A percentile compares a stretch with the other conserved stretches of the same genome.
Evolutionary conservation across 306 rosid genomes (phyloP).

Genomic region (Castanea sativa): DNA sequence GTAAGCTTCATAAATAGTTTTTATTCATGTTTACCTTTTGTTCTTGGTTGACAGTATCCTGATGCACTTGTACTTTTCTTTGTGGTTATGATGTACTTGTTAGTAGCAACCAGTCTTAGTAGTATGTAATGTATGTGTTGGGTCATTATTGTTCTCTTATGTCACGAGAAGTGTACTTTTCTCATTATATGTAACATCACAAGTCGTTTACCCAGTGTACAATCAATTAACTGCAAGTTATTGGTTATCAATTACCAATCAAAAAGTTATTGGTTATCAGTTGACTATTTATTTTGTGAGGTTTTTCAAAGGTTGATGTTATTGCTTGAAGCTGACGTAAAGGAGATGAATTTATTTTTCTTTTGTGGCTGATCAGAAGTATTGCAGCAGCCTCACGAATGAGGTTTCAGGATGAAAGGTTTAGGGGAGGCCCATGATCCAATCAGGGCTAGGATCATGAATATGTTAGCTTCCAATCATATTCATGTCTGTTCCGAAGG

Average conservation of each 20-base stretch:
- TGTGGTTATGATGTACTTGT: constrained; percentile 1
- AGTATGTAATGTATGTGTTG: not conserved
- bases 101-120: not conserved
- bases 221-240: not conserved
- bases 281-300: constrained; percentile 1
- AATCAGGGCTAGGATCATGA: not conserved
- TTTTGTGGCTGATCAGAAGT: constrained; percentile 1
- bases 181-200: not conserved
- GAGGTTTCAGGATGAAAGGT: not conserved
- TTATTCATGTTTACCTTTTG: constrained; percentile 5
- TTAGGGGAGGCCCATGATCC: not conserved
- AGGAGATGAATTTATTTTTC: not conserved
- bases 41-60: not conserved
- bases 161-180: not conserved
- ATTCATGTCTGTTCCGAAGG: not conserved
- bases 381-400: not conserved
- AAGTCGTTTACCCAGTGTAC: not conserved
- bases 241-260: not conserved
- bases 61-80: not conserved
- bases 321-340: constrained; percentile 3
- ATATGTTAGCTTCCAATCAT: too few relatives aligned
- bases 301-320: constrained; percentile 20
- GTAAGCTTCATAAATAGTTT: constrained; percentile 1
- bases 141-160: not conserved
- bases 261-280: not conserved